Conservation (phyloP, 108 stramenopile genomes). For the Poteriospumella lacustris region DNA sequence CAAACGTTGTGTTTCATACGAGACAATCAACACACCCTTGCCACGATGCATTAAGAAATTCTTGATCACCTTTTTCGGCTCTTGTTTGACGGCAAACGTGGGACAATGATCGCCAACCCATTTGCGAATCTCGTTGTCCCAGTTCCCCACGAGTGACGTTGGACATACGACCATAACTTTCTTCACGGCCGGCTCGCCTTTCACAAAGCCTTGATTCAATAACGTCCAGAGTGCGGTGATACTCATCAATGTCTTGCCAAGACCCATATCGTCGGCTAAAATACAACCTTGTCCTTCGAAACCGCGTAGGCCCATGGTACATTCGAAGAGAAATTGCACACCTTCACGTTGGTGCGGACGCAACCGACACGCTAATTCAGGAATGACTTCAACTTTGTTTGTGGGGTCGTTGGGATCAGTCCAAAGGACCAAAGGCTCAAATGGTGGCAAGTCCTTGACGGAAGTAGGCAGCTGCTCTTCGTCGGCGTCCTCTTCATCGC, state of each 20-base stretch:
- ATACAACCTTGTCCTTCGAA: constrained; percentile 72
- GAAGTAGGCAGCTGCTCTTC: constrained; percentile 14
- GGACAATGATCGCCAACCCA: constrained; percentile 64
- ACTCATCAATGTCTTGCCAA: constrained; percentile 83
- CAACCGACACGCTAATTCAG: constrained; percentile 75
- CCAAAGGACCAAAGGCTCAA: constrained; percentile 49
- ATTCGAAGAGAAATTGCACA: constrained; percentile 53
- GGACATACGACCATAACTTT: constrained; percentile 89
- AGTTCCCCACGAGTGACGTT: constrained; percentile 87
- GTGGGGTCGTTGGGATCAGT: constrained; percentile 6
- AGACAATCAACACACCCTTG: constrained; percentile 76
- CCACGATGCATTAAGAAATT: constrained; percentile 61
- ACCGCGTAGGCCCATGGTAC: constrained; percentile 25
- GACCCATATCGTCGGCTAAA: constrained; percentile 79
- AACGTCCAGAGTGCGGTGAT: constrained; percentile 86
- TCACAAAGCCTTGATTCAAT: constrained; percentile 77
- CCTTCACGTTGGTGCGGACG: constrained; percentile 97
- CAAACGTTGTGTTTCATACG: constrained; percentile 87
- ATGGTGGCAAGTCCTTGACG: constrained; percentile 27
- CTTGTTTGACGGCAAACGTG: constrained; percentile 30
- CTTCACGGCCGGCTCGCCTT: constrained; percentile 73
- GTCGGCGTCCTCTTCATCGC: constrained; percentile 6
- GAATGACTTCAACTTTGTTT: constrained; percentile 71
- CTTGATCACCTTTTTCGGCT: constrained; percentile 67
- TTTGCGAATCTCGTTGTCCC: constrained; percentile 96